Percentiles rank a stretch among this genome's conserved stretches.
These are phyloP conservation scores for Geotrichum bryndzae DNA, from an alignment of 1,139 yeast genomes.

Conservation along the genomic window DNA sequence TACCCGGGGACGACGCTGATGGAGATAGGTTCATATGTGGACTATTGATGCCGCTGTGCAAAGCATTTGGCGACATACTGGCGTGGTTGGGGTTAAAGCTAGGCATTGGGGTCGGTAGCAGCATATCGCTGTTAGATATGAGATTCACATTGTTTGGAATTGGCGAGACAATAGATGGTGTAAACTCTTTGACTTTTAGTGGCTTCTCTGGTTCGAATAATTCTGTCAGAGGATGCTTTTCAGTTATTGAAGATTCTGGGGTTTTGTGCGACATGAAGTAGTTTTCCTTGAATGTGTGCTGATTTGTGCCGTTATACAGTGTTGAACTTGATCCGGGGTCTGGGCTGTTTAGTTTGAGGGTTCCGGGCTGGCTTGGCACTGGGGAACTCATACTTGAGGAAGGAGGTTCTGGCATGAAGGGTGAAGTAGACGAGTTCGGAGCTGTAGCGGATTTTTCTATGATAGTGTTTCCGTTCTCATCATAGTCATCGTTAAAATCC, in stretches of 20 bases:
- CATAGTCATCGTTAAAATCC: conserved; percentile 58
- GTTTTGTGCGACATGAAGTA: not conserved
- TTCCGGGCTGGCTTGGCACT: not conserved
- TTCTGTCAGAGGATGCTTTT: conserved; percentile 17
- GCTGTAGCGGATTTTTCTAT: not conserved
- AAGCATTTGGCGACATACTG: not conserved
- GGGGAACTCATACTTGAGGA: not conserved
- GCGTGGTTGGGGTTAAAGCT: not conserved
- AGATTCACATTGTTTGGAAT: not conserved
- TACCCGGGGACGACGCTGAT: not conserved
- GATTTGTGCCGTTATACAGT: not conserved
- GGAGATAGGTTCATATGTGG: not conserved
- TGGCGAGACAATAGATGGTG: not conserved
- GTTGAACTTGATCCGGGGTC: not conserved
- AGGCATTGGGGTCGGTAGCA: conserved; percentile 1
- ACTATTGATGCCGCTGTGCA: not conserved
- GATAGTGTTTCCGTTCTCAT: not conserved
- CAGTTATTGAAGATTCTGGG: not conserved
- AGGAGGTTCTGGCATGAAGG: not conserved
- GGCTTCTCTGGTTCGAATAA: conserved; percentile 12
- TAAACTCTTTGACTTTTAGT: not conserved
- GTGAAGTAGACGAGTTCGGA: not conserved
- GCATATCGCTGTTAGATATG: not conserved
- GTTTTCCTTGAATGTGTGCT: not conserved
- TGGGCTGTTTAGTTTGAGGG: not conserved